These are phyloP conservation scores for Lachnellula hyalina DNA, from an alignment of 2,329 filamentous ascomycete genomes.

Conservation along the genomic window DNA sequence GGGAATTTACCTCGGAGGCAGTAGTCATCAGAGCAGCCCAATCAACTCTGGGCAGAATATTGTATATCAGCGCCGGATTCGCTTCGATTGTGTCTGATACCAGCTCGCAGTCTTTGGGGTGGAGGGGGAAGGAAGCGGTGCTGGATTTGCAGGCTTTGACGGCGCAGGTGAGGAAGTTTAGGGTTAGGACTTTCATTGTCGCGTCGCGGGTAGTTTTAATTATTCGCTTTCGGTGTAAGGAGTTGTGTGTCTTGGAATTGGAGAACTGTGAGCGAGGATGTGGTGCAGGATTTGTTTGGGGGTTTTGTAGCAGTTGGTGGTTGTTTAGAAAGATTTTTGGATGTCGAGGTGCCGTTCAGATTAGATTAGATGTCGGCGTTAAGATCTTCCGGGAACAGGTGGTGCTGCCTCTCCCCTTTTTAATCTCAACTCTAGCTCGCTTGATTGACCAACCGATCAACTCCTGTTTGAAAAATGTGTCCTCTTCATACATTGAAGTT, in stretches of 20 bases:
- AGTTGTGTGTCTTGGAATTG: background rate
- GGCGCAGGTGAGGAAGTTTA: conserved; percentile 95
- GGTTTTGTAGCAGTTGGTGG: background rate
- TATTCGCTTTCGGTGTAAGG: background rate
- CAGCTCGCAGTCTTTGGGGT: conserved; percentile 87
- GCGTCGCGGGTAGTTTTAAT: background rate
- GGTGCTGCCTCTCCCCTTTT: no score
- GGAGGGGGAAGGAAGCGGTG: conserved; percentile 76
- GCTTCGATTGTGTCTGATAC: conserved; percentile 77
- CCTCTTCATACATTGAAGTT: no score
- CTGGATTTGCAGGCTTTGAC: conserved; percentile 89
- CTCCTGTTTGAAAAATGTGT: no score
- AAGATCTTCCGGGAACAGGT: no score
- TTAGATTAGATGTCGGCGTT: conserved; percentile 12
- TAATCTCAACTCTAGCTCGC: no score
- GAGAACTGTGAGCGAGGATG: background rate
- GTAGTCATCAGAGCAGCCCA: conserved; percentile 77
- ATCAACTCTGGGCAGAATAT: conserved; percentile 81
- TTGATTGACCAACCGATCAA: no score
- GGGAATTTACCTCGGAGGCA: conserved; percentile 62
- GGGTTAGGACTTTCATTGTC: conserved; percentile 86
- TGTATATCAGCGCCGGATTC: conserved; percentile 74
- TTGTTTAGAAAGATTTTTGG: background rate
- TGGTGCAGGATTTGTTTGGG: background rate
- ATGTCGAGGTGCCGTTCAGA: conserved; percentile 2